These are phyloP conservation scores for Hypoxylon crocopeplum DNA, from an alignment of 495 filamentous ascomycete species.

Conservation along the genomic window DNA sequence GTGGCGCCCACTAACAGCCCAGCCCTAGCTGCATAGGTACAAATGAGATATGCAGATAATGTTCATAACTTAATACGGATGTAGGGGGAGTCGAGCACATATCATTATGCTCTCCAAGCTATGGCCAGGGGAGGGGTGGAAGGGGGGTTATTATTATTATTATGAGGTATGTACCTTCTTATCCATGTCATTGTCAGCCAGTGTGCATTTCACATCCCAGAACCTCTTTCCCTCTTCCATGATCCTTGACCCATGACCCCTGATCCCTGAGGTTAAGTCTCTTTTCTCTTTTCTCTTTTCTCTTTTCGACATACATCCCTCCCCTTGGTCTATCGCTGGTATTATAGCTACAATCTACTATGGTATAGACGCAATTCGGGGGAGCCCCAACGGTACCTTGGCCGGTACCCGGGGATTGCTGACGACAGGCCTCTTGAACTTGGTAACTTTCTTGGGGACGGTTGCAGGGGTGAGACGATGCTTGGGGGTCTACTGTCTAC, in stretches of 20 bases:
- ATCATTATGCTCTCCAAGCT: no score
- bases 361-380: background rate
- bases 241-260: conserved; percentile 19
- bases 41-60: no score
- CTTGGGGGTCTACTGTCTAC: background rate
- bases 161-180: background rate
- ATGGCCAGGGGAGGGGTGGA: background rate
- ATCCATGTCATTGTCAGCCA: conserved; percentile 12
- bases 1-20: background rate
- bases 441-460: conserved; percentile 9
- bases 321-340: conserved; percentile 4
- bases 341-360: conserved; percentile 11
- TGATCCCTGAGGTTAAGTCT: conserved; percentile 11
- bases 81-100: no score
- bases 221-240: conserved; percentile 12
- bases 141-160: background rate
- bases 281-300: conserved; percentile 16
- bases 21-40: no score
- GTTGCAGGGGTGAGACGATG: background rate
- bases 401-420: conserved; percentile 19
- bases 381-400: conserved; percentile 11
- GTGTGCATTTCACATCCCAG: conserved; percentile 11
- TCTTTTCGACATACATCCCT: conserved; percentile 20
- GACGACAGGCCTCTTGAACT: conserved; percentile 12
- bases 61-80: no score